phyloP scores from a whole-genome alignment of 371 early-diverging fungal genomes.

The Mortierella sp. region DNA sequence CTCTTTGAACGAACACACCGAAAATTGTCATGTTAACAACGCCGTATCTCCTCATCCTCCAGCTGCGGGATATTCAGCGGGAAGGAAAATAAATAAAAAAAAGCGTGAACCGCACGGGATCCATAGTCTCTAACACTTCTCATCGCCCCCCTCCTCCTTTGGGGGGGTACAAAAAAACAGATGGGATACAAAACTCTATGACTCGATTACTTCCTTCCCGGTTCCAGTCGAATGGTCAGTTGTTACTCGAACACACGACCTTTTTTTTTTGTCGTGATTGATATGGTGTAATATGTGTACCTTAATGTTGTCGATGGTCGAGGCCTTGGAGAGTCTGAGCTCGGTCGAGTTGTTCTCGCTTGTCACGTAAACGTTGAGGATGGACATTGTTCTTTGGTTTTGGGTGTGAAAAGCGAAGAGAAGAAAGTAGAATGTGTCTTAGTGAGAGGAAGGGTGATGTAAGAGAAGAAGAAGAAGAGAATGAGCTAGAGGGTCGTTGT shows the following conservation, averaged over 20 bases:
- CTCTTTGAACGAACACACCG: neutral
- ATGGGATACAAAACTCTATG: neutral
- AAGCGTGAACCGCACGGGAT: slow-evolving; percentile 16
- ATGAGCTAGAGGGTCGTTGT: neutral
- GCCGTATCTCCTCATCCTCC: neutral
- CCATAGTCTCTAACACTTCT: slow-evolving; percentile 6
- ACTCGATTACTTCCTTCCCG: neutral
- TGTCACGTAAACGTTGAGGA: slow-evolving; percentile 83
- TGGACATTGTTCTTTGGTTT: slow-evolving; percentile 58
- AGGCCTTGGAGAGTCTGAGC: slow-evolving; percentile 84
- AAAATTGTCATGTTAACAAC: slow-evolving; percentile 8
- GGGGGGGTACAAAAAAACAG: neutral
- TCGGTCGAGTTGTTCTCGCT: slow-evolving; percentile 80
- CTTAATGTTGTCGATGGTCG: slow-evolving; percentile 80
- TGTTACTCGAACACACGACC: neutral
- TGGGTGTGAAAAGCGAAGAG: neutral
- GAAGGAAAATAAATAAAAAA: neutral
- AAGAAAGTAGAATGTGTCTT: neutral
- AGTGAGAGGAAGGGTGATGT: neutral
- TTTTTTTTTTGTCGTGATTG: neutral
- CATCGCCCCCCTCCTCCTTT: neutral
- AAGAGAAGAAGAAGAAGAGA: neutral
- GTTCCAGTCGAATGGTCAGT: neutral
- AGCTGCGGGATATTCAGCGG: slow-evolving; percentile 2
- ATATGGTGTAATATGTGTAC: slow-evolving; percentile 53